Evolutionary conservation across 1,284 basidiomycete species (phyloP).

Genomic region (Ganoderma resinaceum): DNA sequence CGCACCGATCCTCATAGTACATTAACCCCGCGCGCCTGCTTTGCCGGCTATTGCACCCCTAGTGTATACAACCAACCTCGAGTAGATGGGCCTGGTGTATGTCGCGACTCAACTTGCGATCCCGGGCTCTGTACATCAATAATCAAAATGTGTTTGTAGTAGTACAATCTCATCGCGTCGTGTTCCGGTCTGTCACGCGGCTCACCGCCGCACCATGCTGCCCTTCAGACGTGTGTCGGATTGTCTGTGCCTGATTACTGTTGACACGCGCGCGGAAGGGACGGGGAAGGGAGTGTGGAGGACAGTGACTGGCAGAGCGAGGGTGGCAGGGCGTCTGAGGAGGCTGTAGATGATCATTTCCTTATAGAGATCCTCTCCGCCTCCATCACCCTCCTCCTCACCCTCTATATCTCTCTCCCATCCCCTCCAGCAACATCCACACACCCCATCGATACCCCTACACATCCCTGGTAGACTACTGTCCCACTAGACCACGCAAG

Average conservation of each 20-base stretch:
- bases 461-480: background rate
- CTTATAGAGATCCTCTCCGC: conserved; percentile 22
- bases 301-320: background rate
- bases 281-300: background rate
- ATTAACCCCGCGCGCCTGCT: conserved; percentile 11
- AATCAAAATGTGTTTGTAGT: conserved; percentile 35
- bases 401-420: conserved; percentile 5
- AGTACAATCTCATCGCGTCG: conserved; percentile 12
- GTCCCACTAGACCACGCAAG: background rate
- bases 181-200: background rate
- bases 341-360: conserved; percentile 23
- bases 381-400: conserved; percentile 15
- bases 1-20: conserved; percentile 19
- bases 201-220: background rate
- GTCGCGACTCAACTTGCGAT: conserved; percentile 41
- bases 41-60: conserved; percentile 21
- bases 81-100: conserved; percentile 27
- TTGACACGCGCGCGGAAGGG: background rate
- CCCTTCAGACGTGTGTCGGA: background rate
- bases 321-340: background rate
- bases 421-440: conserved; percentile 8
- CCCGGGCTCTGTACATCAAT: conserved; percentile 34
- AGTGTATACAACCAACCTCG: conserved; percentile 21
- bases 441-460: conserved; percentile 2
- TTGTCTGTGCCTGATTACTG: background rate